Evolutionary conservation across 75 land plant genomes (phyloP), one percentile per base, ranked within the genome.

Genomic region (Picea sitchensis): DNA sequence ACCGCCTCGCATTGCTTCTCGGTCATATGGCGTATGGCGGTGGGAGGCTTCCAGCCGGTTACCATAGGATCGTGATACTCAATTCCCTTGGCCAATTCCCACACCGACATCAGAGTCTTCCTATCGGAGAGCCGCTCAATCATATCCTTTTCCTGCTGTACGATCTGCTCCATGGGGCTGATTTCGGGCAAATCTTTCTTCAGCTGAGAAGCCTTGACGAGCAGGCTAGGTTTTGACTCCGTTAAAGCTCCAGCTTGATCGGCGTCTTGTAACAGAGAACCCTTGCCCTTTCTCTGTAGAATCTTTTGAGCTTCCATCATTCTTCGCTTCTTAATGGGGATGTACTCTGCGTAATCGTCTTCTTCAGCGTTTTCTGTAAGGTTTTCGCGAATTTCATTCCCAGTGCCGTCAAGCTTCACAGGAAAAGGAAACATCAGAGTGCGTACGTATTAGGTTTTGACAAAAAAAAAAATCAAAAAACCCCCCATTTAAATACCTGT

Each of bases 41-140:
- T 78, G 1, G 98, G 98, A 2, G 98, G 95, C 65, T 92, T 95
- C 98, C 98, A 95, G 11, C 95, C 93, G 0, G 98, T 95, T 62
- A 79, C 20, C 59, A 95, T 81, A 7, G 98, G 93, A 41, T 95
- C 98, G 0, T 93, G 89, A 71, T 95, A 95, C 58, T 85, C 85
- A 57, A 95, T 95, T 3, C 98, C 98, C 77, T 95, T 95, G 13
- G 95, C 95, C 60, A 95, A 80, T 78, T 95, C 98, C 14, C 93
- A 83, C 9, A 95, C 98, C 0, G 98, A 82, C 86, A 93, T 80
- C 38, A 77, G 80, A 17, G 79, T 57, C 94, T 86, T 11, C 68
- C 58, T 44, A 79, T 78, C 1, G 96, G 98, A 2, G 98, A 91
- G 96, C 79, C 93, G 68, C 78, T 95, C 98, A 23, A 95, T 90